These are phyloP conservation scores for Magnolia officinalis DNA, from an alignment of 164 flowering plant species.

Conservation along the genomic window DNA sequence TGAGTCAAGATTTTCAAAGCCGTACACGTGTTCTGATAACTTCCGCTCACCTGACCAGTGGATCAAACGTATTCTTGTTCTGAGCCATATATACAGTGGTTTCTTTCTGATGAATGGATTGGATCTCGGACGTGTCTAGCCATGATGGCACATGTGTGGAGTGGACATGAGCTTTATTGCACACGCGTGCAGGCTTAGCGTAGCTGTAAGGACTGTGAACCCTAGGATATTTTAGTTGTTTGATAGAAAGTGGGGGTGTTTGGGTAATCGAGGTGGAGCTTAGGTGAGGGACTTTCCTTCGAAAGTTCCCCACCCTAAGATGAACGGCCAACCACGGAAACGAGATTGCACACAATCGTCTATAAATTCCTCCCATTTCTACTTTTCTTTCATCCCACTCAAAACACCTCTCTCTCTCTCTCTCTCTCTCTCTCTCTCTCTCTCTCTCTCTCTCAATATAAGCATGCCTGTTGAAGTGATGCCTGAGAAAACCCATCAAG, in stretches of 20 bases:
- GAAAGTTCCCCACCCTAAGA: background rate
- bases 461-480: conserved; percentile 41
- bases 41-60: background rate
- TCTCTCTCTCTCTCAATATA: conserved; percentile 13
- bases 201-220: background rate
- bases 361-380: conserved; percentile 7
- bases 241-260: background rate
- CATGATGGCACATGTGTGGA: too few relatives aligned
- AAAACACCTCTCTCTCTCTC: background rate
- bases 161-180: too few relatives aligned
- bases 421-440: background rate
- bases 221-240: background rate
- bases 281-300: background rate
- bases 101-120: too few relatives aligned
- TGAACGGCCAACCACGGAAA: background rate
- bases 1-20: background rate
- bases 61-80: too few relatives aligned
- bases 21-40: background rate
- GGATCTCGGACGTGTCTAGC: too few relatives aligned
- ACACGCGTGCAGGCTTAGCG: too few relatives aligned
- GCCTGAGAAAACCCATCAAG: conserved; percentile 34
- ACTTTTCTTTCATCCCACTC: too few relatives aligned
- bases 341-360: background rate
- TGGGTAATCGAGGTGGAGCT: background rate
- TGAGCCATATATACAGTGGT: too few relatives aligned